Conservation (phyloP, 257 asterid species). For the Ajuga chamaepitys region DNA sequence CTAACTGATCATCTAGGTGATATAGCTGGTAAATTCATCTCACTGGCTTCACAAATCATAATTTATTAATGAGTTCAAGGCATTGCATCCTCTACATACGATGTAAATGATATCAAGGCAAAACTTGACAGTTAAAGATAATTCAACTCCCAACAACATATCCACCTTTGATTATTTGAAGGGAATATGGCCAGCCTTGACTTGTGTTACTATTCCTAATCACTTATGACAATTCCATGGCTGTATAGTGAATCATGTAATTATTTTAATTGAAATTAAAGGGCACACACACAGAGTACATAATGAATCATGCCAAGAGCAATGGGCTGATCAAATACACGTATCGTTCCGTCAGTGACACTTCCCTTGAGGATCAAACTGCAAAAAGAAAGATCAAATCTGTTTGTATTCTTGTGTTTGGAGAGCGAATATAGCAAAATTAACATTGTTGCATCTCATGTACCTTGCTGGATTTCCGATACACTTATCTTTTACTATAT, state of each 20-base stretch:
- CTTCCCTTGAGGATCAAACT: background rate
- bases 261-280: background rate
- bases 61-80: background rate
- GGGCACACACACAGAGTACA: background rate
- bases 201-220: background rate
- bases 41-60: background rate
- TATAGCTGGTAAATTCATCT: background rate
- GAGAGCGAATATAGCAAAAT: background rate
- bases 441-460: background rate
- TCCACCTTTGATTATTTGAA: background rate
- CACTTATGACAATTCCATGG: background rate
- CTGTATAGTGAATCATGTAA: background rate
- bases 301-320: background rate
- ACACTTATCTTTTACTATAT: background rate
- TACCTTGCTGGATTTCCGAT: background rate
- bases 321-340: background rate
- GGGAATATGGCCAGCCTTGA: slow-evolving; percentile 2
- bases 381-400: slow-evolving; percentile 3
- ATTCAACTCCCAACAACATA: background rate
- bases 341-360: background rate
- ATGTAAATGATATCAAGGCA: background rate
- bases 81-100: background rate
- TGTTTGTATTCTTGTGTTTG: background rate
- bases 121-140: background rate
- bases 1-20: background rate